phyloP scores from a whole-genome alignment of 2,329 filamentous ascomycete genomes.

The Escovopsis weberi region DNA sequence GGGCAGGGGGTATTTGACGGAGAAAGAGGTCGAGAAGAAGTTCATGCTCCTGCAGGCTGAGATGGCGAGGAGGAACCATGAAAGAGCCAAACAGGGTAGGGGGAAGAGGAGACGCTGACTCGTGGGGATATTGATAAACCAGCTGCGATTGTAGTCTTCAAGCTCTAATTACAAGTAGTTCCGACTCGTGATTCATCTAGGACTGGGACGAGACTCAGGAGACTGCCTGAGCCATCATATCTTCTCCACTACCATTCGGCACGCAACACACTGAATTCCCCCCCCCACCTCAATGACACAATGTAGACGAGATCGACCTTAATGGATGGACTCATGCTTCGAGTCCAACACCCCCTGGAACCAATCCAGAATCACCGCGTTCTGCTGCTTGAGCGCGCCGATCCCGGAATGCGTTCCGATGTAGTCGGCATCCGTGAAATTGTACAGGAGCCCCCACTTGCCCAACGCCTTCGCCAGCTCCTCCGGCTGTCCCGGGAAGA shows the following conservation, averaged over 20 bases:
- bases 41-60: slow-evolving; percentile 18
- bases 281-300: too few relatives aligned
- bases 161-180: too few relatives aligned
- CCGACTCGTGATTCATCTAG: too few relatives aligned
- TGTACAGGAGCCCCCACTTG: slow-evolving; percentile 3
- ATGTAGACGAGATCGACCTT: too few relatives aligned
- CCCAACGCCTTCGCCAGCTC: slow-evolving; percentile 6
- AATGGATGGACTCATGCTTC: not conserved
- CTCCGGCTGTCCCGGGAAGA: slow-evolving; percentile 8
- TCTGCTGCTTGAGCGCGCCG: slow-evolving; percentile 8
- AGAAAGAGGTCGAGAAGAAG: slow-evolving; percentile 22
- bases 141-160: too few relatives aligned
- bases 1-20: slow-evolving; percentile 22
- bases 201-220: too few relatives aligned
- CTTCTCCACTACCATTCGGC: too few relatives aligned
- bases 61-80: slow-evolving; percentile 15
- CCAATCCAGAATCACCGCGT: slow-evolving; percentile 9
- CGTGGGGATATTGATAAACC: too few relatives aligned
- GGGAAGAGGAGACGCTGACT: slow-evolving; percentile 5
- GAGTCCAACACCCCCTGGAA: slow-evolving; percentile 5
- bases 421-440: slow-evolving; percentile 5
- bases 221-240: too few relatives aligned
- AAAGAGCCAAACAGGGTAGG: slow-evolving; percentile 14
- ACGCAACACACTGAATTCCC: too few relatives aligned
- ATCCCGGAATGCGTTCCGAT: slow-evolving; percentile 8